phyloP scores from a whole-genome alignment of 768 basidiomycete species.

The Exidia glandulosa region DNA sequence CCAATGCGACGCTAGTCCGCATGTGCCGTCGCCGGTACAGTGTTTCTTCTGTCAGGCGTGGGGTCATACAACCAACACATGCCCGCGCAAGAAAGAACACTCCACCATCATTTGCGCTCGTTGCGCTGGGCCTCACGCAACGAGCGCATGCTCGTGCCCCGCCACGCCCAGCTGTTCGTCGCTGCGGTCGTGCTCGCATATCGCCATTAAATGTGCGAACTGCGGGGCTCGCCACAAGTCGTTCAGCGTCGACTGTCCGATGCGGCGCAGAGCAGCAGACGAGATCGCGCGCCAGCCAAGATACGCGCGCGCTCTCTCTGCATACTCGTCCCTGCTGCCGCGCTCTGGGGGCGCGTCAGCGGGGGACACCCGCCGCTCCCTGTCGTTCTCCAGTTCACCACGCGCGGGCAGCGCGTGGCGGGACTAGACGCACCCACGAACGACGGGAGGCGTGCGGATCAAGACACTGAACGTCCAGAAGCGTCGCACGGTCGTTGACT shows the following conservation, averaged over 20 bases:
- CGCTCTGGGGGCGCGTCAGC: background rate
- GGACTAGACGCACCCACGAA: background rate
- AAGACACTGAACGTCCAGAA: background rate
- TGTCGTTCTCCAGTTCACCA: too few relatives aligned
- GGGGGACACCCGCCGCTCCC: background rate
- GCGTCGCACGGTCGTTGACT: background rate
- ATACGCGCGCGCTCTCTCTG: background rate
- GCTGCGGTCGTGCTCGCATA: background rate
- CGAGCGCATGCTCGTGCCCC: background rate
- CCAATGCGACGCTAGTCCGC: too few relatives aligned
- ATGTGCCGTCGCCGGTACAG: too few relatives aligned
- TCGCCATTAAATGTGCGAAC: background rate
- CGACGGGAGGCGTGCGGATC: background rate
- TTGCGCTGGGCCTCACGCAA: background rate
- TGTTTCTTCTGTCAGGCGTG: too few relatives aligned
- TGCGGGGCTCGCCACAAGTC: background rate
- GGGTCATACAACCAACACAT: too few relatives aligned
- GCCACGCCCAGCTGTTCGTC: background rate
- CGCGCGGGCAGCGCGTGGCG: background rate
- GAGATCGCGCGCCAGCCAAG: background rate
- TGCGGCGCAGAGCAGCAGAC: background rate
- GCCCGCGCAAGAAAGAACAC: background rate
- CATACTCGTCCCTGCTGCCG: background rate
- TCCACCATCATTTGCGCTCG: background rate
- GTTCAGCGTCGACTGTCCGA: background rate